Evolutionary conservation across 2,329 filamentous ascomycete species (phyloP), one percentile per base, ranked within the genome.

Genomic region (Talaromyces amestolkiae): DNA sequence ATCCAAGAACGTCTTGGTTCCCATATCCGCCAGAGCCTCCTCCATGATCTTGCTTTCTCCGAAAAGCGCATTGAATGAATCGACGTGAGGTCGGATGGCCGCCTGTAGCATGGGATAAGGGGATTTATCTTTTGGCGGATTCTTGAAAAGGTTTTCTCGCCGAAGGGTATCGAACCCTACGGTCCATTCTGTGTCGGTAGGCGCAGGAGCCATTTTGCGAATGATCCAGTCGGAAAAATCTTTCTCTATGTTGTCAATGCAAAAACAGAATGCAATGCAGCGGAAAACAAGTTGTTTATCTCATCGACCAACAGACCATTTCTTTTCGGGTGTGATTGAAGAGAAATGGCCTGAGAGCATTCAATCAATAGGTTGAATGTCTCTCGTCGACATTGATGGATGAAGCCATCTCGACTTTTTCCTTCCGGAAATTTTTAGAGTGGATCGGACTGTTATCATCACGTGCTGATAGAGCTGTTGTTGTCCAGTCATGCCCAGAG

Each of bases 11-110:
- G 87, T 87, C 80, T 94, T 96, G 69, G 87, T 90, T 73, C 94
- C 95, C 79, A 99, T 98, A 75, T 99, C 95, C 74, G 86, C 87
- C 67, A 98, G 78, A 13, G 86, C 93, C 69, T 92, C 88, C 59
- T 90, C 86, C 63, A 99, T 77, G 61, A 90, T 82, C 62, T 91
- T 92, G 78, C 89, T 85, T 65, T 85, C 83, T 37, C 88, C 86
- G 75, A 97, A 96, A 58, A 98, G 84, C 61, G 89, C 89, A 82
- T 99, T 97, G 86, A 97, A 99, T 7, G 95, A 95, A 74, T 97
- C 89, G 72, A 98, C 90, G 78, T 99, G 95, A 59, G 95, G 95
- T 70, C 91, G 85, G 66, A 98, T 89, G n/a, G 94, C 91, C 67
- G 86, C 86, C 72, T 93, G 90, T 58, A 99, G 87, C 24, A 91